phyloP scores from a whole-genome alignment of 805 yeast species.

The Pichia kluyveri region DNA sequence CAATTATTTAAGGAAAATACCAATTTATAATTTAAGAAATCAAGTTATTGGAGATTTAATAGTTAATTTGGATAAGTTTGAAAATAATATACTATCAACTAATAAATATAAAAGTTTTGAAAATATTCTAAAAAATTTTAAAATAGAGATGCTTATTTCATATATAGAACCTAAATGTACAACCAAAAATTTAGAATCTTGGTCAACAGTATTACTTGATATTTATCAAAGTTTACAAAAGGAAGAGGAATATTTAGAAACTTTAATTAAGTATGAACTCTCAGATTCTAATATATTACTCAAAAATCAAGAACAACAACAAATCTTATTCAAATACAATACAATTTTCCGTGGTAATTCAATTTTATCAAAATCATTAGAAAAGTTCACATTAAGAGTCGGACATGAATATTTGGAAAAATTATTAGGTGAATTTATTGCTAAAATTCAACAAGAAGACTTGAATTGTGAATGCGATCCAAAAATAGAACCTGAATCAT shows the following conservation, averaged over 20 bases:
- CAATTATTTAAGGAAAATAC: conserved; percentile 15
- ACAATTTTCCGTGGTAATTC: conserved; percentile 81
- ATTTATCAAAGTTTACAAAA: conserved; percentile 62
- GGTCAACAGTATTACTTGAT: conserved; percentile 55
- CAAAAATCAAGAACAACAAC: not conserved
- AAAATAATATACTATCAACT: conserved; percentile 53
- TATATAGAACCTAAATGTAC: conserved; percentile 31
- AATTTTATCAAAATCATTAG: conserved; percentile 72
- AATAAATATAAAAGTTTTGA: conserved; percentile 54
- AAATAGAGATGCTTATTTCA: conserved; percentile 43
- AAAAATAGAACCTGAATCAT: conserved; percentile 27
- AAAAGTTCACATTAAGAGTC: conserved; percentile 60
- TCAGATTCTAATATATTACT: conserved; percentile 11
- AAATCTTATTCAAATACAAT: conserved; percentile 20
- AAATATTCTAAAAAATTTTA: conserved; percentile 44
- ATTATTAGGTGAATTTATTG: conserved; percentile 63
- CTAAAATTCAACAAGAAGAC: conserved; percentile 37
- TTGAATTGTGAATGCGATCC: conserved; percentile 81
- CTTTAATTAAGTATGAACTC: conserved; percentile 3
- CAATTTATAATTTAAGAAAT: conserved; percentile 16
- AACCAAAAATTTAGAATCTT: conserved; percentile 37
- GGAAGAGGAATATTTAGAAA: conserved; percentile 44
- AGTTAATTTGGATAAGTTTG: conserved; percentile 39
- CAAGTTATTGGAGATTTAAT: conserved; percentile 50
- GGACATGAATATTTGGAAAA: conserved; percentile 74